Evolutionary conservation across 257 asterid species (phyloP), one percentile per base, ranked within the genome.

Genomic region (Prunella vulgaris): DNA sequence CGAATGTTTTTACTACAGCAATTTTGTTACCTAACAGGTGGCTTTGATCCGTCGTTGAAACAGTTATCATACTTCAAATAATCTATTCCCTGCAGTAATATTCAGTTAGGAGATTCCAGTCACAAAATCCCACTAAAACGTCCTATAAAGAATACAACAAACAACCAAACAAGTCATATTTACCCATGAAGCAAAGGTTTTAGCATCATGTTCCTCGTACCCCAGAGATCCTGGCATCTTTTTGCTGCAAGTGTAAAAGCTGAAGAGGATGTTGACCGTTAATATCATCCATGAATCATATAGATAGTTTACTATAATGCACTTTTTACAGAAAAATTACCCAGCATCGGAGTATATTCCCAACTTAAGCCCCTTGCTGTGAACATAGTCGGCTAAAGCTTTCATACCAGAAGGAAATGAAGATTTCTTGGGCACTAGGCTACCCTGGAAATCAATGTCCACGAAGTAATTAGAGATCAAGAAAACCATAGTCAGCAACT

Each of bases 271-370:
- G 60, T 15, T 28, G 58, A 25, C 22, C 5, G 17, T 14, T 40
- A 37, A 28, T 9, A 57, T 64, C 37, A 68, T 56, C 9, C 3
- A n/a, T 0, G 1, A 20, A 42, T 18, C 24, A 30, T 27, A 63
- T 52, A 18, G 9, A 58, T 40, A 9, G 37, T 3, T 12, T 74
- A 37, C 14, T 64, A 44, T 13, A 65, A 28, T n/a, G 17, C 13
- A 30, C 10, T 54, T 28, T 15, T n/a, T 25, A 35, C 13, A 10
- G 56, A 2, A 37, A 33, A 62, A 35, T 60, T 86, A 93, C 96
- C 98, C 98, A 30, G 98, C 96, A 77, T 90, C 97, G 0, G 95
- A 83, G 85, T 93, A 93, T 64, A 93, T 90, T 74, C 97, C 98
- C 54, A 90, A 70, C 87, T 84, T 90, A 59, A 93, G 98, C 21